A percentile compares a stretch with the other conserved stretches of the same genome.
Conservation (phyloP, 345 rosid genomes). For the Toxicodendron radicans region DNA sequence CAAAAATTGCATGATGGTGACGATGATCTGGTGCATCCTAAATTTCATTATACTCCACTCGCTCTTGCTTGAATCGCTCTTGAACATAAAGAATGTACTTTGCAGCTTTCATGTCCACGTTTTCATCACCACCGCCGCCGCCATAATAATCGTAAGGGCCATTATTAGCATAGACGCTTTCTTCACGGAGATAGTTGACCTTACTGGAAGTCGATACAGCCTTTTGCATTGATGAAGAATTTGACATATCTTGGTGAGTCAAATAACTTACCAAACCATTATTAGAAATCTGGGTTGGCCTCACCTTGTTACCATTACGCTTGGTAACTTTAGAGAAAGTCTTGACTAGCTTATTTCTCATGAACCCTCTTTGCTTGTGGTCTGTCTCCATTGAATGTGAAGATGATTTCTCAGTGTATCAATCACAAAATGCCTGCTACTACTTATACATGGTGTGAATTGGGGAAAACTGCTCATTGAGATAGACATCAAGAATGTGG, state of each 20-base stretch:
- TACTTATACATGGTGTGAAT: not conserved
- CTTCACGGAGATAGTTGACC: not conserved
- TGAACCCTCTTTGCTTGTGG: conserved; percentile 26
- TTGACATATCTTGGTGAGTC: not conserved
- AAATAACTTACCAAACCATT: not conserved
- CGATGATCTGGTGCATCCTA: not conserved
- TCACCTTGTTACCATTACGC: conserved; percentile 21
- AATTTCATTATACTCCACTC: conserved; percentile 17
- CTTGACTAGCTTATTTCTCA: conserved; percentile 31
- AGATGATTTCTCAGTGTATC: too few relatives aligned
- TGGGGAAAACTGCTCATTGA: not conserved
- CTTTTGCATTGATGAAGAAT: conserved; percentile 7
- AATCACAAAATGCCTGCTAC: too few relatives aligned
- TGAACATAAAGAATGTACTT: conserved; percentile 39
- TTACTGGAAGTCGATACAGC: not conserved
- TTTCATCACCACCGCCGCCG: conserved; percentile 40
- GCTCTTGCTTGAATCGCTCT: conserved; percentile 40
- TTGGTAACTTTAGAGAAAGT: conserved; percentile 23
- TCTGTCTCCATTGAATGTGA: conserved; percentile 29
- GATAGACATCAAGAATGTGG: conserved; percentile 6
- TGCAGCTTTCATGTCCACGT: conserved; percentile 45
- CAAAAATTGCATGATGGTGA: too few relatives aligned
- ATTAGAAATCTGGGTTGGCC: conserved; percentile 11
- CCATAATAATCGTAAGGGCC: not conserved
- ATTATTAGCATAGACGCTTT: not conserved